Conservation (phyloP, 2,329 filamentous ascomycete genomes). For the Apiospora saccharicola region DNA sequence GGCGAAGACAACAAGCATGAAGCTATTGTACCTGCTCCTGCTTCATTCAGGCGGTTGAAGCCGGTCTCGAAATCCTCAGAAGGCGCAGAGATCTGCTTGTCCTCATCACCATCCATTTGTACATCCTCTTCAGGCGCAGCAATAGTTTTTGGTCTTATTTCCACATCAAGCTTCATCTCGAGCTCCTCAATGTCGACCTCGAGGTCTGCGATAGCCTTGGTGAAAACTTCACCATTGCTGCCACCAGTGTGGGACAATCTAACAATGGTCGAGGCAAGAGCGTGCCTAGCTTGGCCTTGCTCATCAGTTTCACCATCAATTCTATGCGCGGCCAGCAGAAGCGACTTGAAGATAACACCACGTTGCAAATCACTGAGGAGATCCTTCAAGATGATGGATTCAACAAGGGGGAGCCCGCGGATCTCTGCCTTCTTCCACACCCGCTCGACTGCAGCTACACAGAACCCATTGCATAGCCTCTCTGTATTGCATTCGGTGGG, state of each 20-base stretch:
- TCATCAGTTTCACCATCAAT: conserved; percentile 62
- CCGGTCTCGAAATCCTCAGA: conserved; percentile 38
- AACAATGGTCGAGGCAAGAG: conserved; percentile 72
- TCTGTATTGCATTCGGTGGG: conserved; percentile 72
- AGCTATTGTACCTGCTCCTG: conserved; percentile 46
- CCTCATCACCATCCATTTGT: conserved; percentile 54
- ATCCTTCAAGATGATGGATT: conserved; percentile 65
- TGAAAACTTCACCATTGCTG: conserved; percentile 68
- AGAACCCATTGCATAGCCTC: conserved; percentile 76
- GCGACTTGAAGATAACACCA: conserved; percentile 69
- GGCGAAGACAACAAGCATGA: conserved; percentile 62
- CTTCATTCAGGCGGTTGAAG: conserved; percentile 35
- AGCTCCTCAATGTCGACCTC: conserved; percentile 77
- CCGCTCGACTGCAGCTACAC: conserved; percentile 68
- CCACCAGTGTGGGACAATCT: conserved; percentile 67
- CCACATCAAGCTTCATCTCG: conserved; percentile 76
- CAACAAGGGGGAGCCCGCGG: conserved; percentile 65
- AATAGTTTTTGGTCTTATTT: conserved; percentile 66
- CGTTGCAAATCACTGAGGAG: conserved; percentile 70
- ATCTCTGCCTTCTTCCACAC: conserved; percentile 66
- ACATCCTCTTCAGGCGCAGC: conserved; percentile 60
- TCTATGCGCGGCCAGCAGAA: conserved; percentile 67
- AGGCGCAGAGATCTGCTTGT: conserved; percentile 23
- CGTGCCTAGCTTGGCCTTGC: conserved; percentile 64
- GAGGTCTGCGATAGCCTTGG: conserved; percentile 70